Evolutionary conservation across 1,284 basidiomycete genomes (phyloP), one percentile per base, ranked within the genome.

Genomic region (Microbotryum silenes-acaulis): DNA sequence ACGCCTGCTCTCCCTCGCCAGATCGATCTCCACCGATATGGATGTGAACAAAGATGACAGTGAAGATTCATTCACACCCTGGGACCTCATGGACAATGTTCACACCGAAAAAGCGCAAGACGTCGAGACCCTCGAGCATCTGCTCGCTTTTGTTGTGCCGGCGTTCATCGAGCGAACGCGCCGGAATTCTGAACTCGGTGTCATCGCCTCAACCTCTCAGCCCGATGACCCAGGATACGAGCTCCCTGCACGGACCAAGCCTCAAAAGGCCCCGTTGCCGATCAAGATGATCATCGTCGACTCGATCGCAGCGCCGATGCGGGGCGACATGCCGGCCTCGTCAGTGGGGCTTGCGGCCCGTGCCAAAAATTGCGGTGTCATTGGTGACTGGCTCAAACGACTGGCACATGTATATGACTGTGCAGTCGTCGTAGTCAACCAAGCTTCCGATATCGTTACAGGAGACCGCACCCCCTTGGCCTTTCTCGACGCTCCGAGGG

Each of bases 391-490:
- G 23, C 51, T 69, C 20, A 69, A 69, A 37, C 53, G 59, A 6
- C 54, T 69, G 9, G 67, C 67, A 8, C 46, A 60, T 47, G 31
- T 59, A 10, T 63, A 63, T 54, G 10, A 45, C 3, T 51, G 57
- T 27, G 88, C 89, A 0, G 78, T 94, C 37, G 77, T 94, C 29
- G 84, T 93, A 46, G 77, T 96, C 51, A 94, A 93, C 74, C 88
- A 91, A 74, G 89, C 92, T 3, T 79, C 83, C n/a, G 87, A 91
- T 70, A 83, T 83, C 8, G 85, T 90, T 64, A 66, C 37, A 75
- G 82, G 33, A 14, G 56, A 7, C 33, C 76, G 74, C 44, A 60
- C 42, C 57, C 37, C 53, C 21, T 31, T 51, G 21, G 42, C 33
- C 4, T 50, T 59, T 25, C 23, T 57, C 59, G 44, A 50, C 23